Conservation (phyloP, 2,329 filamentous ascomycete species). For the Pezicula carpinea region DNA sequence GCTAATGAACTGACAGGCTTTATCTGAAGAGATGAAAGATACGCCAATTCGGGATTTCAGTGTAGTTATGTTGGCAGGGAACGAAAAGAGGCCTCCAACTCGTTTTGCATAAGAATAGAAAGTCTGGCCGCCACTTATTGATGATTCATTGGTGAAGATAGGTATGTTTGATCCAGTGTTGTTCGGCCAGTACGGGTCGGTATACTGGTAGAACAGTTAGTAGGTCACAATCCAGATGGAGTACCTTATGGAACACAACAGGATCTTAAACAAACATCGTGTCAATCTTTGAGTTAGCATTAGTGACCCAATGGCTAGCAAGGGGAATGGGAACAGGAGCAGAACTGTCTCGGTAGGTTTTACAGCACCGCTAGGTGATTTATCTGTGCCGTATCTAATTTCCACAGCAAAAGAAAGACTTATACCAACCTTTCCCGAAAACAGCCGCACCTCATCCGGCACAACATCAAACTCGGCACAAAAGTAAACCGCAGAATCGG, state of each 20-base stretch:
- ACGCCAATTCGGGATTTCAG: constrained; percentile 44
- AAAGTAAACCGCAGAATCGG: no score
- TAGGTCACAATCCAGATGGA: constrained; percentile 31
- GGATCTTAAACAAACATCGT: constrained; percentile 55
- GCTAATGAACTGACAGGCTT: constrained; percentile 40
- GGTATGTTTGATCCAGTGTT: constrained; percentile 28
- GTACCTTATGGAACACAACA: constrained; percentile 53
- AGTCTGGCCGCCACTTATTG: constrained; percentile 43
- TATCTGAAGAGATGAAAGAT: constrained; percentile 40
- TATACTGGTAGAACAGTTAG: constrained; percentile 38
- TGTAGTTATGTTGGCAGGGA: constrained; percentile 28
- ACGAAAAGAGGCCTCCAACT: constrained; percentile 46
- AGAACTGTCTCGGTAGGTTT: no score
- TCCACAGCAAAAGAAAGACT: no score
- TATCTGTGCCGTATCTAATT: no score
- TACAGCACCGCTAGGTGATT: no score
- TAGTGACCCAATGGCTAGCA: no score
- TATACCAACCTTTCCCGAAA: no score
- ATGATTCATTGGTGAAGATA: constrained; percentile 46
- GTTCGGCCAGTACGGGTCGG: constrained; percentile 36
- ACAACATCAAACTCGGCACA: no score
- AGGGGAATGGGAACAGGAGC: no score
- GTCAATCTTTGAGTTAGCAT: no score
- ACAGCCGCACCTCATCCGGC: no score
- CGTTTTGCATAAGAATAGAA: constrained; percentile 42